Evolutionary conservation across 2,329 filamentous ascomycete species (phyloP).

Genomic region (Diaporthe ampelina): DNA sequence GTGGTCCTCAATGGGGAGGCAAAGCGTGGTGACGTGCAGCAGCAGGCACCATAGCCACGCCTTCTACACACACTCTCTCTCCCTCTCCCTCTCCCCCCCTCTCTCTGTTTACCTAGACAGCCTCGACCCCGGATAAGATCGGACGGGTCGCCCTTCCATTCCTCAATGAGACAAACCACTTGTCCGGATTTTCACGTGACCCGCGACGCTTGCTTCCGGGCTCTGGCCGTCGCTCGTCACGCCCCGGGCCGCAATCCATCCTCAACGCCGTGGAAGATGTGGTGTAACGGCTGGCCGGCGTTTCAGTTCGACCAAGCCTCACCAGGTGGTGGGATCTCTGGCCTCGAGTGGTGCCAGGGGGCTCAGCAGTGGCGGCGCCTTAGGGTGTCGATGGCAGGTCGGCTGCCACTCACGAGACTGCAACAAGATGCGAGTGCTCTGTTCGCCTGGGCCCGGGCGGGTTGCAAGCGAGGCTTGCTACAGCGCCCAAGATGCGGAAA

Average conservation of each 20-base stretch:
- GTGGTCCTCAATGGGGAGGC: not conserved
- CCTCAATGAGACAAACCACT: not conserved
- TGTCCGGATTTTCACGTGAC: not conserved
- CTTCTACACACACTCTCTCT: not conserved
- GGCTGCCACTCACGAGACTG: constrained; percentile 15
- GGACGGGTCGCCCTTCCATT: not conserved
- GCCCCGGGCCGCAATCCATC: not conserved
- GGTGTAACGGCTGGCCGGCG: not conserved
- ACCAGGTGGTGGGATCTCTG: not conserved
- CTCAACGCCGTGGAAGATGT: not conserved
- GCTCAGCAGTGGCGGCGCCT: constrained; percentile 7
- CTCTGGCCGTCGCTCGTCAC: constrained; percentile 6
- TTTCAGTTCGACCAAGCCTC: not conserved
- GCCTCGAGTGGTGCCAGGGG: not conserved
- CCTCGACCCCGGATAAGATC: not conserved
- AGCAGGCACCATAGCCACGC: constrained; percentile 6
- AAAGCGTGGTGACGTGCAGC: not conserved
- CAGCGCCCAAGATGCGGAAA: not conserved
- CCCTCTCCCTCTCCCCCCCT: no score
- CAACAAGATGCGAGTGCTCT: not conserved
- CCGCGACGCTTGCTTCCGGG: not conserved
- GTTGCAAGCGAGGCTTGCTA: not conserved
- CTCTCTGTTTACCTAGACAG: not conserved
- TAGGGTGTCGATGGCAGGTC: not conserved
- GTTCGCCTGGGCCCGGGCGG: not conserved